A percentile compares a stretch with the other conserved stretches of the same genome.
phyloP scores from a whole-genome alignment of 2,329 filamentous ascomycete species.

The Metarhizium rileyi region DNA sequence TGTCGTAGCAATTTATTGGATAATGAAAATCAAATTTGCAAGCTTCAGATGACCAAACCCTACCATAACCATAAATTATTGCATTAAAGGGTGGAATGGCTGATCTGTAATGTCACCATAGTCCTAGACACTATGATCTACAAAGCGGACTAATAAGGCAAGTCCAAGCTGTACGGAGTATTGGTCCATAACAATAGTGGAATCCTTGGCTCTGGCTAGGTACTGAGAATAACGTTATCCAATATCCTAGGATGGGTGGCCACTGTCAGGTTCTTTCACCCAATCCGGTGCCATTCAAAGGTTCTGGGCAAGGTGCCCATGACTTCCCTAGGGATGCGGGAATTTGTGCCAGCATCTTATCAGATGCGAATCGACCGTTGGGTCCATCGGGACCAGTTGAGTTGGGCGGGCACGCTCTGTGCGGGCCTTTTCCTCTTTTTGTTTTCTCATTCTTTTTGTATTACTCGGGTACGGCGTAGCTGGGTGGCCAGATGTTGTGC shows the following conservation, averaged over 20 bases:
- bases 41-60: not conserved
- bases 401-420: not conserved
- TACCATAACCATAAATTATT: not conserved
- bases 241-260: not conserved
- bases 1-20: not conserved
- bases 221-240: too few species aligned
- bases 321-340: not conserved
- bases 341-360: not conserved
- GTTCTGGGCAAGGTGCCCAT: not conserved
- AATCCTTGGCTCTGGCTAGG: not conserved
- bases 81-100: not conserved
- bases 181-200: not conserved
- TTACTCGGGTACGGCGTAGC: too few species aligned
- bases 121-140: not conserved
- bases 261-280: not conserved
- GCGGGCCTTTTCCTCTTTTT: too few species aligned
- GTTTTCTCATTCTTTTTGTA: too few species aligned
- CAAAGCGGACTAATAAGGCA: not conserved
- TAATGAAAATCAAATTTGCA: not conserved
- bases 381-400: not conserved
- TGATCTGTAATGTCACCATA: not conserved
- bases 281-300: not conserved
- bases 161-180: not conserved
- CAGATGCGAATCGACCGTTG: slow-evolving; percentile 1
- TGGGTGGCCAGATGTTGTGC: too few species aligned